These are phyloP conservation scores for Royoungia palumana DNA, from an alignment of 768 basidiomycete species.

Conservation along the genomic window DNA sequence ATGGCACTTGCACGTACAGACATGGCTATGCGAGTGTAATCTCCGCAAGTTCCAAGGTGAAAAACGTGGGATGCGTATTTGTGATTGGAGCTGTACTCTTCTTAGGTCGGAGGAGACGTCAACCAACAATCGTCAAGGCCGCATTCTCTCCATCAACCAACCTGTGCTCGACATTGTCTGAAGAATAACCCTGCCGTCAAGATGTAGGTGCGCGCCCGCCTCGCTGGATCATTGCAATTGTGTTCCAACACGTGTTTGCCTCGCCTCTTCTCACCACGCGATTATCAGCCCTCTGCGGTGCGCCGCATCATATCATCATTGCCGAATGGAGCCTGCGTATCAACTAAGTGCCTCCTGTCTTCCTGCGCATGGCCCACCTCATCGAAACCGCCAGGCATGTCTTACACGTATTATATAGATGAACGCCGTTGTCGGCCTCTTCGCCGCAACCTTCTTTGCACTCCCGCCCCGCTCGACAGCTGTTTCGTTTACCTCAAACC, in stretches of 20 bases:
- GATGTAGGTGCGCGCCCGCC: slow-evolving; percentile 13
- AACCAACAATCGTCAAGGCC: slow-evolving; percentile 3
- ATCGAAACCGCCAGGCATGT: slow-evolving; percentile 35
- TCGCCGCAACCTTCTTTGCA: slow-evolving; percentile 20
- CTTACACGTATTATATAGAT: slow-evolving; percentile 31
- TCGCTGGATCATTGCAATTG: neutral
- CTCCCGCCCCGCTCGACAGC: slow-evolving; percentile 13
- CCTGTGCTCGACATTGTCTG: slow-evolving; percentile 14
- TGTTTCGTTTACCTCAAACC: slow-evolving; percentile 8
- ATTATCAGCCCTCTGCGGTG: slow-evolving; percentile 33
- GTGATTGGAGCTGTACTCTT: neutral
- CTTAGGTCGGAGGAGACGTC: no score
- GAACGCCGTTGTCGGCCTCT: slow-evolving; percentile 18
- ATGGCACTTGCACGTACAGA: neutral
- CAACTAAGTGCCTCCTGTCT: slow-evolving; percentile 23
- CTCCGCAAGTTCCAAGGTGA: slow-evolving; percentile 13
- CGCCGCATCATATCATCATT: slow-evolving; percentile 31
- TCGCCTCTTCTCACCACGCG: slow-evolving; percentile 29
- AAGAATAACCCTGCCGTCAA: slow-evolving; percentile 3
- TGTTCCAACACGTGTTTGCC: slow-evolving; percentile 31
- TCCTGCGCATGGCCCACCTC: slow-evolving; percentile 30
- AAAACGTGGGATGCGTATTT: neutral
- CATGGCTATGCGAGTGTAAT: slow-evolving; percentile 20
- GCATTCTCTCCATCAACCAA: slow-evolving; percentile 9
- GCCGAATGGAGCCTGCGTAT: slow-evolving; percentile 17